Conservation (phyloP, 495 filamentous ascomycete genomes). For the Choiromyces venosus region DNA sequence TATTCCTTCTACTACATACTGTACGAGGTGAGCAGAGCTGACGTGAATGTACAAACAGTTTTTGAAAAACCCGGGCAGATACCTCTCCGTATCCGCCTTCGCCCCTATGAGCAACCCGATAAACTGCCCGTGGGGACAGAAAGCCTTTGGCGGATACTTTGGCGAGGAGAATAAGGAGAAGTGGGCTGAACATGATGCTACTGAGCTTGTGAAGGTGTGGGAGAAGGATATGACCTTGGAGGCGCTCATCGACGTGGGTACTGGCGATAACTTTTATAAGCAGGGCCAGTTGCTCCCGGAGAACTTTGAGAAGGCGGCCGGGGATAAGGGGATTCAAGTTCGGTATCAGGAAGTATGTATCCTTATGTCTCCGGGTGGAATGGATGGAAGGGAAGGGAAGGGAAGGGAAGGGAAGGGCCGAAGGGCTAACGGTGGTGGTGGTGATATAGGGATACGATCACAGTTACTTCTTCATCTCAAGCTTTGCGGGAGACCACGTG, state of each 20-base stretch:
- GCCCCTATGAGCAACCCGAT: constrained; percentile 86
- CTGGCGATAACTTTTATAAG: constrained; percentile 92
- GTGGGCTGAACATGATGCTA: constrained; percentile 90
- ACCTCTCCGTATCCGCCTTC: constrained; percentile 80
- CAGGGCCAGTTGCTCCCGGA: constrained; percentile 86
- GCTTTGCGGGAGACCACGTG: constrained; percentile 84
- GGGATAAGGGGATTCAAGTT: constrained; percentile 60
- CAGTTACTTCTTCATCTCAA: constrained; percentile 89
- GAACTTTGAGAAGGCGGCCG: constrained; percentile 77
- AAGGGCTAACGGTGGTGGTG: neutral
- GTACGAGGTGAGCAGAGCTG: neutral
- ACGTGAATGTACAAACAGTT: constrained; percentile 48
- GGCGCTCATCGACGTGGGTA: constrained; percentile 54
- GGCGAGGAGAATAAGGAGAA: constrained; percentile 62
- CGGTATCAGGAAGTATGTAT: constrained; percentile 67
- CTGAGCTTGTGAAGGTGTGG: constrained; percentile 75
- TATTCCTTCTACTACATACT: neutral
- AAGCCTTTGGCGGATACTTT: constrained; percentile 88
- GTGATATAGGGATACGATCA: constrained; percentile 74
- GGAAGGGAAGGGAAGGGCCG: neutral
- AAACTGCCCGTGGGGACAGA: constrained; percentile 86
- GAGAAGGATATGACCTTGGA: constrained; percentile 57
- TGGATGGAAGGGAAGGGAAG: neutral
- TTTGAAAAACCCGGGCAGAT: constrained; percentile 82
- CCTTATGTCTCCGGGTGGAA: neutral